Percentiles rank a stretch among this genome's conserved stretches.
These are phyloP conservation scores for Apiospora aurea DNA, from an alignment of 2,329 filamentous ascomycete species.

Conservation along the genomic window DNA sequence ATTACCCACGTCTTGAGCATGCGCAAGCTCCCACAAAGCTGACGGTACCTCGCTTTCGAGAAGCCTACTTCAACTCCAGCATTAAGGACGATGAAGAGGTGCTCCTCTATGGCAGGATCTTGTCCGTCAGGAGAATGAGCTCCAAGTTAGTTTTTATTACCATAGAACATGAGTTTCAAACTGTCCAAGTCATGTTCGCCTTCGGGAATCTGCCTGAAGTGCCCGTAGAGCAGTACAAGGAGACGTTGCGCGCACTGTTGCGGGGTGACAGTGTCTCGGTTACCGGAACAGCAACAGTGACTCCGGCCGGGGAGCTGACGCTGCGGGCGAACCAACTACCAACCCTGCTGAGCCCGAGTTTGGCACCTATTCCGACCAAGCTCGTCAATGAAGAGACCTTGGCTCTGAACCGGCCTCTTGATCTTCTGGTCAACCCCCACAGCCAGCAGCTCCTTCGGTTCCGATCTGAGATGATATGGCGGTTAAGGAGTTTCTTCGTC, in stretches of 20 bases:
- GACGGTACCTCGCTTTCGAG: conserved; percentile 47
- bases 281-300: conserved; percentile 73
- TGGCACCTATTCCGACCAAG: conserved; percentile 78
- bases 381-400: conserved; percentile 75
- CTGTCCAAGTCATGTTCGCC: conserved; percentile 80
- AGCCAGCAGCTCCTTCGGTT: conserved; percentile 75
- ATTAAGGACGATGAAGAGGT: conserved; percentile 38
- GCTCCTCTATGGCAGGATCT: conserved; percentile 42
- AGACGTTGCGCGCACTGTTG: conserved; percentile 70
- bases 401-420: conserved; percentile 81
- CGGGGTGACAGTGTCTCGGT: conserved; percentile 78
- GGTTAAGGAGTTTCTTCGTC: conserved; percentile 77
- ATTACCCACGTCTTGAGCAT: conserved; percentile 62
- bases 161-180: conserved; percentile 74
- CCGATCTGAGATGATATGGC: conserved; percentile 76
- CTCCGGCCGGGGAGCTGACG: conserved; percentile 77
- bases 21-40: conserved; percentile 41
- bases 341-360: conserved; percentile 74
- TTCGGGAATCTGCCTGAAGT: conserved; percentile 56
- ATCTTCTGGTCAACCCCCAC: conserved; percentile 78
- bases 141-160: conserved; percentile 86
- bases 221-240: conserved; percentile 57
- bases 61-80: conserved; percentile 29
- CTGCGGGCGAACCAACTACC: conserved; percentile 74
- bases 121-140: conserved; percentile 51